phyloP scores from a whole-genome alignment of 2,329 filamentous ascomycete species.

The Samsoniella hepiali region DNA sequence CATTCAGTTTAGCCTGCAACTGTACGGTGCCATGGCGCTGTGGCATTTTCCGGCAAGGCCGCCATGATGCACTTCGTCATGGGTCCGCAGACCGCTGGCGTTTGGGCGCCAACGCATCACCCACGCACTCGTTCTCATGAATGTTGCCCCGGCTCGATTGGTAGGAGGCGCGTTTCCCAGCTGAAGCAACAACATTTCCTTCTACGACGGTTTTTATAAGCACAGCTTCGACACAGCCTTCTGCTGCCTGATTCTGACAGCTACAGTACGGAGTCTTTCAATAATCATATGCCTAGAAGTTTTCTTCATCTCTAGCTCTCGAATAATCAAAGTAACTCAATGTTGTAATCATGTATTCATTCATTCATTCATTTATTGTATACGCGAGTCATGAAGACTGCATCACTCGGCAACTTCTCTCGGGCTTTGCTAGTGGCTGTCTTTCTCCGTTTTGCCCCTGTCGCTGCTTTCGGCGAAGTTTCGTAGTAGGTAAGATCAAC shows the following conservation, averaged over 20 bases:
- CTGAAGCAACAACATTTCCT: slow-evolving; percentile 39
- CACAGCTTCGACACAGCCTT: neutral
- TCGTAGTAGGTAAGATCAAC: slow-evolving; percentile 1
- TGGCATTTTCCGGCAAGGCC: slow-evolving; percentile 51
- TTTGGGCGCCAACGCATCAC: slow-evolving; percentile 31
- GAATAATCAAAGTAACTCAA: too few species aligned
- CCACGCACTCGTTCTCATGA: slow-evolving; percentile 38
- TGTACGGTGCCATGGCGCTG: slow-evolving; percentile 51
- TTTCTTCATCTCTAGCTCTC: too few species aligned
- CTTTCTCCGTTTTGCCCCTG: neutral
- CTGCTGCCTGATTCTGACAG: slow-evolving; percentile 6
- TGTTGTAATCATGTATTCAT: too few species aligned
- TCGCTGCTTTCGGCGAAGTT: neutral
- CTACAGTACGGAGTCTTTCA: slow-evolving; percentile 47
- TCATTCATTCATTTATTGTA: neutral
- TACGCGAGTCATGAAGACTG: neutral
- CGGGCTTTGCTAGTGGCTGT: neutral
- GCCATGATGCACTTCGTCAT: slow-evolving; percentile 42
- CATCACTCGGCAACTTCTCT: neutral
- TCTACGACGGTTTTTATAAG: slow-evolving; percentile 43
- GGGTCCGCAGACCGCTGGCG: slow-evolving; percentile 28
- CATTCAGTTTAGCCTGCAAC: slow-evolving; percentile 48
- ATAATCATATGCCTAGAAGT: too few species aligned
- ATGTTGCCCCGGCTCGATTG: slow-evolving; percentile 46
- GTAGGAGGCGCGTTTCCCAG: slow-evolving; percentile 43